phyloP scores from a whole-genome alignment of 495 filamentous ascomycete species.

The Daldinia childiae region DNA sequence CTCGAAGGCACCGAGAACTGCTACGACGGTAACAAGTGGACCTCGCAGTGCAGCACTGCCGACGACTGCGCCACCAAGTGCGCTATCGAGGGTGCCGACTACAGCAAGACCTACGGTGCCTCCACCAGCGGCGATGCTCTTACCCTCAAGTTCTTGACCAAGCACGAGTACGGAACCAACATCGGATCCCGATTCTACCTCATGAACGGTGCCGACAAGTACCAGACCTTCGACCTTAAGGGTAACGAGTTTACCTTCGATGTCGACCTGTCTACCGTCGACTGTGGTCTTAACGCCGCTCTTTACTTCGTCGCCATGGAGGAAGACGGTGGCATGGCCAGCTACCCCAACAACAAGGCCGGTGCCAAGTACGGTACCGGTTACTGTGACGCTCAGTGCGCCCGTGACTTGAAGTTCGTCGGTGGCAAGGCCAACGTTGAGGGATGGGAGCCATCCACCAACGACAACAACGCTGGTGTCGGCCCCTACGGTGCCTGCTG shows the following conservation, averaged over 20 bases:
- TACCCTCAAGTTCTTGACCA: slow-evolving; percentile 66
- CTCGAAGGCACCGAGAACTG: slow-evolving; percentile 54
- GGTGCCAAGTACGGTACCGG: slow-evolving; percentile 69
- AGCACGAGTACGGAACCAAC: slow-evolving; percentile 59
- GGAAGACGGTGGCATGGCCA: slow-evolving; percentile 61
- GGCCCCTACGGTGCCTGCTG: slow-evolving; percentile 74
- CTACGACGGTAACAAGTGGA: slow-evolving; percentile 63
- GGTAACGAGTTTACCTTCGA: slow-evolving; percentile 70
- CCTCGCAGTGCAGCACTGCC: slow-evolving; percentile 50
- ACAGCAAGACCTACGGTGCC: slow-evolving; percentile 59
- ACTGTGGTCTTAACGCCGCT: slow-evolving; percentile 67
- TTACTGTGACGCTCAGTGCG: slow-evolving; percentile 69
- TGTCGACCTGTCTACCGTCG: slow-evolving; percentile 64
- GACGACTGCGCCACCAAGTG: slow-evolving; percentile 55
- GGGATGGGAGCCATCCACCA: slow-evolving; percentile 66
- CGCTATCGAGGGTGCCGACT: slow-evolving; percentile 61
- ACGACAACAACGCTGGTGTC: slow-evolving; percentile 67
- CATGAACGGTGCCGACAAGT: slow-evolving; percentile 61
- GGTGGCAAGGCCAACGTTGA: slow-evolving; percentile 66
- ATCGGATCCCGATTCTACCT: slow-evolving; percentile 65
- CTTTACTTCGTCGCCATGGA: slow-evolving; percentile 70
- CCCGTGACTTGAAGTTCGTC: slow-evolving; percentile 63
- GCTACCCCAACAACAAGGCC: slow-evolving; percentile 64
- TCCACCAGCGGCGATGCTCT: slow-evolving; percentile 59
- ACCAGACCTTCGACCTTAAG: slow-evolving; percentile 64